Evolutionary conservation across 441 rosid species (phyloP).

Genomic region (Isatis lusitanica): DNA sequence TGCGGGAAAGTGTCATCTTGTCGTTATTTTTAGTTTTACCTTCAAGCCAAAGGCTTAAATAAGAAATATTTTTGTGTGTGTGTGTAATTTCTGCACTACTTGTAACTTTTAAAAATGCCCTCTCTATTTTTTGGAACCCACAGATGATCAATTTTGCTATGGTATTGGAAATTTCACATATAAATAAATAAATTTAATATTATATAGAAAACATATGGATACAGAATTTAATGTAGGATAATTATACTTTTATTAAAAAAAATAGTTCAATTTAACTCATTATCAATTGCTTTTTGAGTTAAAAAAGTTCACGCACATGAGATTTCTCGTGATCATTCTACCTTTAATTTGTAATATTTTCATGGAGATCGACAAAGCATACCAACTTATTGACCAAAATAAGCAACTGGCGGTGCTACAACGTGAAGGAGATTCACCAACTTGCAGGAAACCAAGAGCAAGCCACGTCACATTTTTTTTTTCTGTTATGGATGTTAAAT

Average conservation of each 20-base stretch:
- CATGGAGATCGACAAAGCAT: not conserved
- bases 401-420: not conserved
- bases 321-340: conserved; percentile 11
- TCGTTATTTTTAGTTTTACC: conserved; percentile 29
- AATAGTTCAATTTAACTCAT: not conserved
- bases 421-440: not conserved
- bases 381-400: not conserved
- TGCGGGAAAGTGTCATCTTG: conserved; percentile 27
- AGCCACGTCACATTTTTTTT: not conserved
- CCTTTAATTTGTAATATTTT: not conserved
- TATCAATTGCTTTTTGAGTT: not conserved
- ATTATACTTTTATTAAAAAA: too few relatives aligned
- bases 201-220: too few relatives aligned
- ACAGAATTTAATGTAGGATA: too few relatives aligned
- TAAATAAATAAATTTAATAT: too few relatives aligned
- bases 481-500: too few relatives aligned
- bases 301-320: not conserved
- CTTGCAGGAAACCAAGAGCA: conserved; percentile 3
- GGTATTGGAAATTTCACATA: too few relatives aligned
- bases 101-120: not conserved
- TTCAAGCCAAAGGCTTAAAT: not conserved
- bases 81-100: not conserved
- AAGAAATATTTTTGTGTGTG: not conserved
- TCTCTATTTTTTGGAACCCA: not conserved
- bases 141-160: not conserved